Evolutionary conservation across 352 stramenopile species (phyloP).

Genomic region (Phytophthora nicotianae): DNA sequence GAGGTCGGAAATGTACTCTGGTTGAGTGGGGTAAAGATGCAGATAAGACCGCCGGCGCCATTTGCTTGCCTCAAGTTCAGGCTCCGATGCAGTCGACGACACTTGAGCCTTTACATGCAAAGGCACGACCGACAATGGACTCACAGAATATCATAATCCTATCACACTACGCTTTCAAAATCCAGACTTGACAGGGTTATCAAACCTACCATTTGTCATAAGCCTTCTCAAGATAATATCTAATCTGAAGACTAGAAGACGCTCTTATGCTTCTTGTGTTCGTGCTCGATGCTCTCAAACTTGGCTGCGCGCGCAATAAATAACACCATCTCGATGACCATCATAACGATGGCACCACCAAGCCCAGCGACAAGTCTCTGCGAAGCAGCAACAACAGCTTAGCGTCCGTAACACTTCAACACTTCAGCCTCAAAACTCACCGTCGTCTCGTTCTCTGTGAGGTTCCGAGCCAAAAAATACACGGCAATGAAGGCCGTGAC

Average conservation of each 20-base stretch:
- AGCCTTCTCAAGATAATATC: background rate
- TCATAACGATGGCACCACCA: slow-evolving; percentile 80
- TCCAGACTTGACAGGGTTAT: background rate
- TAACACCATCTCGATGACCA: slow-evolving; percentile 89
- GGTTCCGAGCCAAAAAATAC: slow-evolving; percentile 70
- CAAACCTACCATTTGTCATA: slow-evolving; percentile 5
- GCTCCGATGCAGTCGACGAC: background rate
- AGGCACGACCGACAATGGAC: slow-evolving; percentile 17
- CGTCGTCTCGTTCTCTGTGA: slow-evolving; percentile 81
- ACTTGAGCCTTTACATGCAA: slow-evolving; percentile 34
- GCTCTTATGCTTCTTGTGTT: slow-evolving; percentile 43
- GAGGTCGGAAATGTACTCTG: slow-evolving; percentile 11
- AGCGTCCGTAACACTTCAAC: background rate
- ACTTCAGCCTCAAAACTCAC: slow-evolving; percentile 32
- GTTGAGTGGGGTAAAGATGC: slow-evolving; percentile 1
- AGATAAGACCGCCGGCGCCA: slow-evolving; percentile 13
- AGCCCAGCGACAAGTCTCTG: slow-evolving; percentile 74
- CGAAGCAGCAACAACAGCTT: slow-evolving; percentile 4
- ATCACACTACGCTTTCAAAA: background rate
- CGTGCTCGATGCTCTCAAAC: slow-evolving; percentile 60
- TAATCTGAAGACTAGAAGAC: slow-evolving; percentile 37
- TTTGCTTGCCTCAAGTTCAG: slow-evolving; percentile 13
- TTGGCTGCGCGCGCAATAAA: slow-evolving; percentile 82
- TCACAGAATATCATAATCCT: background rate
- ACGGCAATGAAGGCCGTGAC: slow-evolving; percentile 80